phyloP scores from a whole-genome alignment of 257 asterid genomes.

The Eucommia ulmoides region DNA sequence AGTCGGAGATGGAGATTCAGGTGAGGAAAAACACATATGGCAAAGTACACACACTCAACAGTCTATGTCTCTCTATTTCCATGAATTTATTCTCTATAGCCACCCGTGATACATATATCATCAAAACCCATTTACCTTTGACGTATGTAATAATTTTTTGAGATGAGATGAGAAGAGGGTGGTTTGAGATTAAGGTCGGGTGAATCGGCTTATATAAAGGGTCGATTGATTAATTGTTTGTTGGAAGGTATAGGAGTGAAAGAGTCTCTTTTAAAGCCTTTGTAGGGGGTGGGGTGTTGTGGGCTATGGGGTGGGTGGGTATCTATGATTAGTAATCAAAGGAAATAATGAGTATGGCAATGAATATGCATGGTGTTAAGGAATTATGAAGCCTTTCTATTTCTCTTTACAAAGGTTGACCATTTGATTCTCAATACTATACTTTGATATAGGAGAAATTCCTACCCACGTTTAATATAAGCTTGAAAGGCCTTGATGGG shows the following conservation, averaged over 20 bases:
- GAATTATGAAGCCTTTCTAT: slow-evolving; percentile 18
- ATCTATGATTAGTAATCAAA: slow-evolving; percentile 42
- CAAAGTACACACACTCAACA: no score
- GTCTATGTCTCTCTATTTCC: no score
- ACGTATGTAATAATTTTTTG: neutral
- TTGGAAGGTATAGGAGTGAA: neutral
- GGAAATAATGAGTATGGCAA: slow-evolving; percentile 27
- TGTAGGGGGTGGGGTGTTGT: slow-evolving; percentile 9
- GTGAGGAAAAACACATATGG: no score
- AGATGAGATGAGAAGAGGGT: neutral
- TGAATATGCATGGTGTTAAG: slow-evolving; percentile 22
- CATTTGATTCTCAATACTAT: slow-evolving; percentile 27
- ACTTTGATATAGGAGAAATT: no score
- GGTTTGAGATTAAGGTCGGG: neutral
- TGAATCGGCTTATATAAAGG: slow-evolving; percentile 3
- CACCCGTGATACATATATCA: slow-evolving; percentile 47
- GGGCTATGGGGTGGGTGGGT: slow-evolving; percentile 28
- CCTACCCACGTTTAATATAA: no score
- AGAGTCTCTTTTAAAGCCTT: slow-evolving; percentile 15
- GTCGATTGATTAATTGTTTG: neutral
- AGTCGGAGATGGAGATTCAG: no score
- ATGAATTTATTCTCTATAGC: no score
- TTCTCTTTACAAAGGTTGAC: slow-evolving; percentile 28
- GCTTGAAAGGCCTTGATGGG: no score
- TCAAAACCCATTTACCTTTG: slow-evolving; percentile 40